phyloP scores from a whole-genome alignment of 768 basidiomycete genomes.

The Tylopilus felleus region DNA sequence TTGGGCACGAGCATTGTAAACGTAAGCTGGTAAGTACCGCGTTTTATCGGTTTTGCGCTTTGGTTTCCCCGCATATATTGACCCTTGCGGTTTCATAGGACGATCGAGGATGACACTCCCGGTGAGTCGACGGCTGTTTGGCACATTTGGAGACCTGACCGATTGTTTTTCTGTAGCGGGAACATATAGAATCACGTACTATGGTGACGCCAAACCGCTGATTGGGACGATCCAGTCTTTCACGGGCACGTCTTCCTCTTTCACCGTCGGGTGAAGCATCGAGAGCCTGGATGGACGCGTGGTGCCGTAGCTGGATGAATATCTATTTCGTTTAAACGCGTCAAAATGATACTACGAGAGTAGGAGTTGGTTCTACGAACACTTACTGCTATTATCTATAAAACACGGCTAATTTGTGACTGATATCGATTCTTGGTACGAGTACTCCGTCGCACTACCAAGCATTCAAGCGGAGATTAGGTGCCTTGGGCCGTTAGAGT shows the following conservation, averaged over 20 bases:
- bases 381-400: too few species aligned
- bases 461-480: too few species aligned
- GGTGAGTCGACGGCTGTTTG: conserved; percentile 4
- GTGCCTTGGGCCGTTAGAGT: too few species aligned
- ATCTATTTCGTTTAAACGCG: too few species aligned
- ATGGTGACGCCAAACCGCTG: conserved; percentile 72
- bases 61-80: background rate
- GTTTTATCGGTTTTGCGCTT: too few species aligned
- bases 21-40: conserved; percentile 51
- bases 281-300: background rate
- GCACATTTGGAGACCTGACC: background rate
- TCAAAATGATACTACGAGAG: too few species aligned
- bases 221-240: conserved; percentile 63
- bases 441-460: too few species aligned
- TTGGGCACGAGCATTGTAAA: conserved; percentile 62
- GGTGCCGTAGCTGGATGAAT: too few species aligned
- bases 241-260: conserved; percentile 57
- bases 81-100: conserved; percentile 37
- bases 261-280: conserved; percentile 41
- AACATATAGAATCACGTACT: conserved; percentile 67
- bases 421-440: too few species aligned
- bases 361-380: too few species aligned
- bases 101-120: conserved; percentile 52
- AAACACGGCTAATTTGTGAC: too few species aligned
- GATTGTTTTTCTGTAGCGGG: conserved; percentile 42